A percentile compares a stretch with the other conserved stretches of the same genome.
Evolutionary conservation across 768 basidiomycete species (phyloP).

Genomic region (Mrakia blollopis): DNA sequence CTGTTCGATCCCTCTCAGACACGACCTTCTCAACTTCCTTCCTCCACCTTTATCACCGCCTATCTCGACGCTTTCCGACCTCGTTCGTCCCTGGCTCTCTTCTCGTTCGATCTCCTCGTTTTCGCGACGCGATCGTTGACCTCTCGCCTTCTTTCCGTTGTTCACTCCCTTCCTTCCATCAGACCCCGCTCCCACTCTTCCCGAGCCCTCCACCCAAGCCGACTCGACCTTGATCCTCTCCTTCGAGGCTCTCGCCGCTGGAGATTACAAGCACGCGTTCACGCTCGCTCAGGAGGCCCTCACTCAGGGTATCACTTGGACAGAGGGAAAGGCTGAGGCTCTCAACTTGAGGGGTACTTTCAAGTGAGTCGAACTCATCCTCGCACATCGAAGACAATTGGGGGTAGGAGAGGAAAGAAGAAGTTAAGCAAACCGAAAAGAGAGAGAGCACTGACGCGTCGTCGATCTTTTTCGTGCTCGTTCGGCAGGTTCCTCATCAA

Average conservation of each 20-base stretch:
- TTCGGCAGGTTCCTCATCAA: conserved; percentile 72
- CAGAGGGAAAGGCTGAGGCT: conserved; percentile 67
- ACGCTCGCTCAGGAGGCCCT: conserved; percentile 77
- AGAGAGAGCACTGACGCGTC: neutral
- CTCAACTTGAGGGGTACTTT: conserved; percentile 92
- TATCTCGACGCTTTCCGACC: conserved; percentile 96
- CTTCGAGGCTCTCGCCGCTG: conserved; percentile 73
- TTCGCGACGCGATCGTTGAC: conserved; percentile 7
- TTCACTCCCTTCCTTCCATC: conserved; percentile 43
- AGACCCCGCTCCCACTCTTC: conserved; percentile 61
- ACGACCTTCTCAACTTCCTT: conserved; percentile 78
- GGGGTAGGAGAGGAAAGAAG: neutral
- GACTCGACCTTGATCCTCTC: conserved; percentile 77
- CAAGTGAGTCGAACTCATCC: conserved; percentile 59
- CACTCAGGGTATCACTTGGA: conserved; percentile 70
- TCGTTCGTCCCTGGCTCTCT: conserved; percentile 51
- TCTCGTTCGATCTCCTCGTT: conserved; percentile 2
- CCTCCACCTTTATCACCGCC: conserved; percentile 83
- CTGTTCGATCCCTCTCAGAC: conserved; percentile 46
- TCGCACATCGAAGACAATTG: neutral
- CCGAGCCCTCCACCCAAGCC: conserved; percentile 68
- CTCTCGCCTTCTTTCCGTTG: neutral
- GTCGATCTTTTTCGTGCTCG: neutral
- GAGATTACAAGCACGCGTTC: conserved; percentile 76
- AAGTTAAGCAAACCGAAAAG: neutral